Evolutionary conservation across 345 rosid species (phyloP), one percentile per base, ranked within the genome.

Genomic region (Salix dunnii): DNA sequence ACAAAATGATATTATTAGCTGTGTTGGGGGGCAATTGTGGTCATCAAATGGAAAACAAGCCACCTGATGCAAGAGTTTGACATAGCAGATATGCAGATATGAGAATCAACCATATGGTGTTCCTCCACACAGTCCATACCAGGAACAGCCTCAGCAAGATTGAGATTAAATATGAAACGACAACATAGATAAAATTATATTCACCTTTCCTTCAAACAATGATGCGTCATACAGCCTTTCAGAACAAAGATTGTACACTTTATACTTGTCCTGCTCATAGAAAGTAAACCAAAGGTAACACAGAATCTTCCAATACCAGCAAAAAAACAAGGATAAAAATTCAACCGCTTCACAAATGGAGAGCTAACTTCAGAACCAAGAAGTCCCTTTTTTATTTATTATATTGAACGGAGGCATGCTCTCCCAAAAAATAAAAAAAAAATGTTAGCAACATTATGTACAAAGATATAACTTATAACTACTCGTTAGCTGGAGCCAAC

Each of bases 161-260:
- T 28, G 68, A 70, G 10, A 69, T 30, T 49, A 16, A 36, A 42
- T 7, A 66, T 68, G 74, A 53, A 40, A 62, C 13, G 60, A 38
- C 43, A 3, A 40, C 12, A 70, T 35, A 48, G 64, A 11, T 16
- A 13, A 40, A 16, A 13, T 11, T 62, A 43, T 7, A n/a, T 30
- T 20, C 76, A 92, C 97, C 97, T 92, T 92, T 66, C 97, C 97
- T 87, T 91, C 97, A 83, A 92, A 87, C 55, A 92, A 78, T 9
- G 97, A 92, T 77, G 94, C 94, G 86, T 92, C 97, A 85, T 92
- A 92, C 62, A 92, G 85, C 85, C 96, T 89, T 90, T 92, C 97
- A 25, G 89, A 89, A 81, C 97, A 92, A 82, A 92, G 96, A 80
- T 92, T 92, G 84, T 92, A 92, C 23, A 92, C 97, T 83, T 92